Percentiles rank a stretch among this genome's conserved stretches.
phyloP scores from a whole-genome alignment of 2,329 filamentous ascomycete species.

The Colletotrichum sp. region DNA sequence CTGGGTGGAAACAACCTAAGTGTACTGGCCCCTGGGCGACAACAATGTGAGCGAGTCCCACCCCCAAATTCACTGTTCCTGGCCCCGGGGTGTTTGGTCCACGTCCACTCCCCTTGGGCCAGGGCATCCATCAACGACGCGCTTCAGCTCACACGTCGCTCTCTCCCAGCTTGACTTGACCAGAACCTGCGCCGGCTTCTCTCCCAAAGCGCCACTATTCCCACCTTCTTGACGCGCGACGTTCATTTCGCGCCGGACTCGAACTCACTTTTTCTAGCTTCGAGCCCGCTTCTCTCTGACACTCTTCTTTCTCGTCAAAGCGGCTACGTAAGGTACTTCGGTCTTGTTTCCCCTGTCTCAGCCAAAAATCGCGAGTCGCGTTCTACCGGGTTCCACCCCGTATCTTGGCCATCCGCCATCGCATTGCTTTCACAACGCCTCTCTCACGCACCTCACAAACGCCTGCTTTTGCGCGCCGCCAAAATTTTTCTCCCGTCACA shows the following conservation, averaged over 20 bases:
- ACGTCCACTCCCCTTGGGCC: background rate
- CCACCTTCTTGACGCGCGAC: background rate
- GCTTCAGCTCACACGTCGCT: constrained; percentile 3
- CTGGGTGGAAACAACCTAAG: background rate
- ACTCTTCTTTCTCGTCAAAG: background rate
- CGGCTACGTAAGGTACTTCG: background rate
- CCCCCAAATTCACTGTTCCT: constrained; percentile 6
- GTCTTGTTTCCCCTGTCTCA: background rate
- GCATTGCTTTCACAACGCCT: constrained; percentile 7
- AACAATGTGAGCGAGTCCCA: background rate
- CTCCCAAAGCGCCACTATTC: background rate
- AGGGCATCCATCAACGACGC: constrained; percentile 4
- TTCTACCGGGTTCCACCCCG: background rate
- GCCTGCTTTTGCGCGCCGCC: background rate
- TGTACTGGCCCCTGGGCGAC: background rate
- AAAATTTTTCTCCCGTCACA: background rate
- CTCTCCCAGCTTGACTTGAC: background rate
- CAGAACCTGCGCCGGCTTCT: background rate
- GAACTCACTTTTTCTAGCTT: background rate
- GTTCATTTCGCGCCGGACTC: background rate
- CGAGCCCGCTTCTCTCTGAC: background rate
- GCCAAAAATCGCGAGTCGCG: constrained; percentile 16
- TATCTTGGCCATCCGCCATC: background rate
- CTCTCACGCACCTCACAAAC: background rate
- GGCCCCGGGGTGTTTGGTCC: background rate